Percentiles rank a stretch among this genome's conserved stretches.
These are phyloP conservation scores for Cercospora zeae-maydis DNA, from an alignment of 2,329 filamentous ascomycete genomes.

Conservation along the genomic window DNA sequence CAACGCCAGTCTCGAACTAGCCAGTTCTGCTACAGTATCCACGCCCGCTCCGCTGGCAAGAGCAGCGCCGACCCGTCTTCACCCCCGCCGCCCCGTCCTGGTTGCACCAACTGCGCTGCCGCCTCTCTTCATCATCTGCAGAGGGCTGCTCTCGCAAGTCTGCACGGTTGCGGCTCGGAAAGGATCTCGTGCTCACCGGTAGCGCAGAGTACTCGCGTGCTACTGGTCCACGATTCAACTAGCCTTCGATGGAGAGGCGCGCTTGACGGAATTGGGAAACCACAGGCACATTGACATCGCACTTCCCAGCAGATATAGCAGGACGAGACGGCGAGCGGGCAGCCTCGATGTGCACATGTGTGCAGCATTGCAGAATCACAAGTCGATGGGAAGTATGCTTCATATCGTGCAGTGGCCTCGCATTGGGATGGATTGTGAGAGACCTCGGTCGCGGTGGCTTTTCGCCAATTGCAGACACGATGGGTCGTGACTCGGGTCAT, in stretches of 20 bases:
- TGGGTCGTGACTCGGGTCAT: neutral
- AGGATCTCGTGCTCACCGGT: constrained; percentile 3
- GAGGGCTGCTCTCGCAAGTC: constrained; percentile 5
- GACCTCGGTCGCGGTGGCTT: neutral
- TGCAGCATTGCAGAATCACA: neutral
- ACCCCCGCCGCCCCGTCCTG: neutral
- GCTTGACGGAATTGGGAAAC: constrained; percentile 14
- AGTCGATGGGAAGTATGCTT: neutral
- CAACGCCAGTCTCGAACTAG: neutral
- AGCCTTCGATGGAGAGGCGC: constrained; percentile 1
- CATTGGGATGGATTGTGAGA: neutral
- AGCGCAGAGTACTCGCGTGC: neutral
- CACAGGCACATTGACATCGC: constrained; percentile 2
- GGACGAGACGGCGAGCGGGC: neutral
- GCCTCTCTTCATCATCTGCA: neutral
- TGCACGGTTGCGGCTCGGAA: constrained; percentile 7
- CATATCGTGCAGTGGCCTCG: neutral
- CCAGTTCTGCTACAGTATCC: neutral
- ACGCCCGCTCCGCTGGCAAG: constrained; percentile 1
- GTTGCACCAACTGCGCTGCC: neutral
- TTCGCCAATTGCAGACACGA: neutral
- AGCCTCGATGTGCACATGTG: constrained; percentile 2
- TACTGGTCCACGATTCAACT: constrained; percentile 7
- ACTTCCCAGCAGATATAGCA: neutral
- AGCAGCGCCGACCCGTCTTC: neutral